Conservation (phyloP, 345 rosid species). For the Angophora floribunda region DNA sequence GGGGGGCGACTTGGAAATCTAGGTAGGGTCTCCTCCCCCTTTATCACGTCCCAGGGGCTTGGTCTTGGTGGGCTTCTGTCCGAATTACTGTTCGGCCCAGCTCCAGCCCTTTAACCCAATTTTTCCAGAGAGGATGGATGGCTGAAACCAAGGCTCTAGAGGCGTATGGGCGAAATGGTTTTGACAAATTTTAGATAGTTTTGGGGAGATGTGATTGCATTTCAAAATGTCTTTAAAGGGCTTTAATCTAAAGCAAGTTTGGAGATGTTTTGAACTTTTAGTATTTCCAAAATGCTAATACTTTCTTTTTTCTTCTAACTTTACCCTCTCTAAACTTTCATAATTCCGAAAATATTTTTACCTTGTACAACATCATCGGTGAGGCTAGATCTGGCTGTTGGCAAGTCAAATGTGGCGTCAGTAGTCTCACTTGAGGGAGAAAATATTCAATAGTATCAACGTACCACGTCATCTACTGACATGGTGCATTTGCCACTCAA, state of each 20-base stretch:
- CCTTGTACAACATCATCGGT: neutral
- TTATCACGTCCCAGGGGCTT: neutral
- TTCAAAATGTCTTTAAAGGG: neutral
- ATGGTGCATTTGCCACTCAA: too few species aligned
- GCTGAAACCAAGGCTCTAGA: too few species aligned
- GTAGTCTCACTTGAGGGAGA: too few species aligned
- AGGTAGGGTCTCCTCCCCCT: neutral
- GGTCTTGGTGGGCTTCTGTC: neutral
- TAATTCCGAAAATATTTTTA: neutral
- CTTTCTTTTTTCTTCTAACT: neutral
- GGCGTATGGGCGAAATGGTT: too few species aligned
- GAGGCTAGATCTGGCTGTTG: neutral
- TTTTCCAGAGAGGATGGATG: neutral
- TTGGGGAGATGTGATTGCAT: neutral
- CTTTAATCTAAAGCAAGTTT: neutral
- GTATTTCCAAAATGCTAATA: rapidly evolving
- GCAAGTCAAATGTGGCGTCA: neutral
- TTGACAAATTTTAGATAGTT: too few species aligned
- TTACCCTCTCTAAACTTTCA: neutral
- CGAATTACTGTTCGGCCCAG: neutral
- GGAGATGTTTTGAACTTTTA: neutral
- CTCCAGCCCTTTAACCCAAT: neutral
- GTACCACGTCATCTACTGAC: too few species aligned
- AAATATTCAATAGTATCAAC: too few species aligned
- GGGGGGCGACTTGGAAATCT: neutral